phyloP scores from a whole-genome alignment of 1,284 basidiomycete genomes.

The Puccinia novopanici region DNA sequence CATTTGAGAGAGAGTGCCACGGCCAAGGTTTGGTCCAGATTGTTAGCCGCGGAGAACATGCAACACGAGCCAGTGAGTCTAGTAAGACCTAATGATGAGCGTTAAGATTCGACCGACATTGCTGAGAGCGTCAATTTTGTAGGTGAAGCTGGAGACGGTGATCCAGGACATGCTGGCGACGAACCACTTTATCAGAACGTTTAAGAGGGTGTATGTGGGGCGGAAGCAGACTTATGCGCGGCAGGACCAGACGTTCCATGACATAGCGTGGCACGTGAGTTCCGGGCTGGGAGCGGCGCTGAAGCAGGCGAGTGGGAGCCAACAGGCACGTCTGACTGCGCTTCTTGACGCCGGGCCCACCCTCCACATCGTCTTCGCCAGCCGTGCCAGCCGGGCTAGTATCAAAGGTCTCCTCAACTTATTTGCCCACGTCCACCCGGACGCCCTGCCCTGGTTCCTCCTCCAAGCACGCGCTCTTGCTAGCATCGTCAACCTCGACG shows the following conservation, averaged over 20 bases:
- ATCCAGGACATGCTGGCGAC: constrained; percentile 11
- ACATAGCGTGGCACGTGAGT: constrained; percentile 1
- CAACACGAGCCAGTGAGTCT: not conserved
- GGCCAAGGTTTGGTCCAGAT: constrained; percentile 7
- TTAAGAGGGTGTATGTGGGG: not conserved
- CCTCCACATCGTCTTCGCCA: not conserved
- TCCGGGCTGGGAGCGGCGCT: not conserved
- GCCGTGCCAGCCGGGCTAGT: not conserved
- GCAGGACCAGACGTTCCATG: not conserved
- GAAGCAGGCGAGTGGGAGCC: not conserved
- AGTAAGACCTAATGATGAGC: no score
- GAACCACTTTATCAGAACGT: not conserved
- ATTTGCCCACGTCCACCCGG: not conserved
- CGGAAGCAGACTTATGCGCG: not conserved
- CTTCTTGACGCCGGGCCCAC: not conserved
- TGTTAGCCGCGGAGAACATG: not conserved
- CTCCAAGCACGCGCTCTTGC: not conserved
- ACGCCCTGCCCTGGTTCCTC: not conserved
- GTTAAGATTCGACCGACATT: not conserved
- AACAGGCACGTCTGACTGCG: not conserved
- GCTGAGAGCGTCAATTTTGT: no score
- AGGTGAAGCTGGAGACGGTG: not conserved
- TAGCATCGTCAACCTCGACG: not conserved
- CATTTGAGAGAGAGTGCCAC: constrained; percentile 1
- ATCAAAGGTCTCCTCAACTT: not conserved